Conservation (phyloP, 805 yeast genomes). For the Deakozyma indianensis region DNA sequence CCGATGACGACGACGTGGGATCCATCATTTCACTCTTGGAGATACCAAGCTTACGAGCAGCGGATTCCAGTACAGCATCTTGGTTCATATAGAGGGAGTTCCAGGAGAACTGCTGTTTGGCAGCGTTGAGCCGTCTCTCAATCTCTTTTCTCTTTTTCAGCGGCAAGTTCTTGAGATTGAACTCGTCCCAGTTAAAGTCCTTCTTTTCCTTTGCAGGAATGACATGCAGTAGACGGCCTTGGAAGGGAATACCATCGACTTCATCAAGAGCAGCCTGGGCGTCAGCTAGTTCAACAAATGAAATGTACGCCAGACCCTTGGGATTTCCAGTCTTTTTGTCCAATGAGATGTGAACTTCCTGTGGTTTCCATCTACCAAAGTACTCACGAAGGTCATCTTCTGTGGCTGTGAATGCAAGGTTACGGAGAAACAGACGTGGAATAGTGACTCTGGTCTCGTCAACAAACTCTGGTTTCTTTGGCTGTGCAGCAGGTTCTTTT, state of each 20-base stretch:
- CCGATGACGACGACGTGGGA: conserved; percentile 74
- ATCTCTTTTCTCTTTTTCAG: conserved; percentile 81
- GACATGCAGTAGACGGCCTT: conserved; percentile 84
- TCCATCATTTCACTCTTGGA: conserved; percentile 73
- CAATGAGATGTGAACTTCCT: conserved; percentile 84
- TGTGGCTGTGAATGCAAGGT: conserved; percentile 62
- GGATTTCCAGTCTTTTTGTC: conserved; percentile 83
- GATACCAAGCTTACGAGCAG: conserved; percentile 73
- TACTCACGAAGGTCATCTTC: conserved; percentile 63
- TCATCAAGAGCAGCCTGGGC: conserved; percentile 64
- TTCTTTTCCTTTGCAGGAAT: conserved; percentile 75
- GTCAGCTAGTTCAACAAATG: conserved; percentile 49
- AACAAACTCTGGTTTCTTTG: conserved; percentile 18
- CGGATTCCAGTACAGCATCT: conserved; percentile 85
- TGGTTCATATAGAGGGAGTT: conserved; percentile 80
- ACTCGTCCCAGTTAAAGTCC: conserved; percentile 74
- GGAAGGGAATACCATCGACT: conserved; percentile 80
- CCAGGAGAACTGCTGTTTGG: conserved; percentile 86
- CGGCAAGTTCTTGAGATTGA: conserved; percentile 81
- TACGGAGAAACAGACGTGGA: conserved; percentile 68
- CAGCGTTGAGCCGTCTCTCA: conserved; percentile 70
- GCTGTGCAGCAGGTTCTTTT: conserved; percentile 3
- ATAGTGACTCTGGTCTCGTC: conserved; percentile 39
- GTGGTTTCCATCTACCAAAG: conserved; percentile 51
- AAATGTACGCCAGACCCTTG: conserved; percentile 83